These are phyloP conservation scores for Trichophaea hybrida DNA, from an alignment of 2,329 filamentous ascomycete genomes.

Conservation along the genomic window DNA sequence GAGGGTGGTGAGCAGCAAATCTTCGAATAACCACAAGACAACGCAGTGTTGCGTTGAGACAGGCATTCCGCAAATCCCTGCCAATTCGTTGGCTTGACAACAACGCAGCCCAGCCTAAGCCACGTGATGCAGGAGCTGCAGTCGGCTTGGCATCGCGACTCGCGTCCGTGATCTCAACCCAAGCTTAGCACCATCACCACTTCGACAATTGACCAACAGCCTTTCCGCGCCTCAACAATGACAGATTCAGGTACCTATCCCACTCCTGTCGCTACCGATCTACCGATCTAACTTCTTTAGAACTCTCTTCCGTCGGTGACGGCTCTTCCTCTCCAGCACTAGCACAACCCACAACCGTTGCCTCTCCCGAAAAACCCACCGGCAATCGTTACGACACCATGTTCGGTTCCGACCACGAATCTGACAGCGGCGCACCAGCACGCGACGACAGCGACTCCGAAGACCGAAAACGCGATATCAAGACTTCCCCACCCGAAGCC, in stretches of 20 bases:
- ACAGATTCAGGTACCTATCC: too few relatives aligned
- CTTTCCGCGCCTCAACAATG: too few relatives aligned
- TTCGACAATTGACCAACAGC: too few relatives aligned
- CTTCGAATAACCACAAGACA: neutral
- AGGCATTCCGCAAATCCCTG: too few relatives aligned
- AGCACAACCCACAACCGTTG: conserved; percentile 3
- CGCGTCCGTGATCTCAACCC: neutral
- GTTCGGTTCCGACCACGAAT: conserved; percentile 23
- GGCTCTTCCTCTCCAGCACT: conserved; percentile 13
- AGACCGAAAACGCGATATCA: neutral
- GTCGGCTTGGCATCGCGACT: neutral
- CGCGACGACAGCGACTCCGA: conserved; percentile 9
- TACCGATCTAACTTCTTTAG: neutral
- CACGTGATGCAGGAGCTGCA: too few relatives aligned
- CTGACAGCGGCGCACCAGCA: conserved; percentile 1
- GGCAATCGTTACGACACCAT: conserved; percentile 23
- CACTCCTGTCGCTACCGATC: too few relatives aligned
- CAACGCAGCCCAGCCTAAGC: too few relatives aligned
- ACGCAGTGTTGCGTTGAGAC: neutral
- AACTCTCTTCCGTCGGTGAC: conserved; percentile 4
- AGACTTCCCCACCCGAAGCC: neutral
- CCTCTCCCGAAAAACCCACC: conserved; percentile 18
- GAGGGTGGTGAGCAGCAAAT: neutral
- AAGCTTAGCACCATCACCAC: too few relatives aligned
- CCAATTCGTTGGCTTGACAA: too few relatives aligned